phyloP scores from a whole-genome alignment of 495 filamentous ascomycete genomes.

The Aspergillus haitiensis region DNA sequence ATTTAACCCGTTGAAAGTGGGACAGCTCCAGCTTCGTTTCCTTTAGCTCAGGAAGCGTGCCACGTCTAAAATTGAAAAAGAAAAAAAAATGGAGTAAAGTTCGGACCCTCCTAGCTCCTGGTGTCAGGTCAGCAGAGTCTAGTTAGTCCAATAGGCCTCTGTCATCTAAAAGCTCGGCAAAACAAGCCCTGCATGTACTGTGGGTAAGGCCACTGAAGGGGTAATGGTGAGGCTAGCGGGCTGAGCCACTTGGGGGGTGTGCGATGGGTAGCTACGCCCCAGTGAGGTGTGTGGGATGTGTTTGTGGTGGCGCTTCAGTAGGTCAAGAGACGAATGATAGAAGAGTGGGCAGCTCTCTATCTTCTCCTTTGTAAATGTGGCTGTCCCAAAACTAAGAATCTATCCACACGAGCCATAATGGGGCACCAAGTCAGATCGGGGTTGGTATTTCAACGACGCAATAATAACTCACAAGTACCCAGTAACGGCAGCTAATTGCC shows the following conservation, averaged over 20 bases:
- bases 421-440: background rate
- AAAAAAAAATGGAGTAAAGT: slow-evolving; percentile 5
- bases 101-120: background rate
- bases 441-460: slow-evolving; percentile 7
- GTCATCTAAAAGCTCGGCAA: background rate
- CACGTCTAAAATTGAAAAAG: slow-evolving; percentile 7
- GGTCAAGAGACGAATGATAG: background rate
- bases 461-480: slow-evolving; percentile 4
- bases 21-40: slow-evolving; percentile 7
- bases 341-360: background rate
- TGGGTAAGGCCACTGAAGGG: slow-evolving; percentile 16
- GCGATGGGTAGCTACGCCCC: background rate
- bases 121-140: slow-evolving; percentile 1
- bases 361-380: slow-evolving; percentile 9
- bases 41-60: slow-evolving; percentile 3
- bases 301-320: slow-evolving; percentile 6
- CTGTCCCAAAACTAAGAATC: slow-evolving; percentile 11
- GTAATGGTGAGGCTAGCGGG: slow-evolving; percentile 12
- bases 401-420: slow-evolving; percentile 10
- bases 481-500: slow-evolving; percentile 10
- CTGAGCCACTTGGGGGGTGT: slow-evolving; percentile 1
- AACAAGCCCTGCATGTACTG: slow-evolving; percentile 15
- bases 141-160: background rate
- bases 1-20: slow-evolving; percentile 6
- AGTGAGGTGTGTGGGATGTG: slow-evolving; percentile 4